These are phyloP conservation scores for Calonectria fujianensis DNA, from an alignment of 2,329 filamentous ascomycete species.

Conservation along the genomic window DNA sequence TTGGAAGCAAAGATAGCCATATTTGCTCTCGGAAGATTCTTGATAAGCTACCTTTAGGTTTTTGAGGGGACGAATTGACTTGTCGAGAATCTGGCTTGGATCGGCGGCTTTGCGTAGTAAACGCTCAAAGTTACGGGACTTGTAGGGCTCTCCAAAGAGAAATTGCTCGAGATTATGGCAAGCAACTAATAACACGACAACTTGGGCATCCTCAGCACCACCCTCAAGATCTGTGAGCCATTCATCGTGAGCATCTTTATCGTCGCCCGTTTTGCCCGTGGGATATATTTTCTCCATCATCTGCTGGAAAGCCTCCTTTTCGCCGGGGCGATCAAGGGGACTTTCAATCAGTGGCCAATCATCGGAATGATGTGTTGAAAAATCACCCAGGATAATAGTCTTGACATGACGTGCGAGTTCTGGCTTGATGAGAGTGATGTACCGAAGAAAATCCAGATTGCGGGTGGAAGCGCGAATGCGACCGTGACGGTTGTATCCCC, in stretches of 20 bases:
- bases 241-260: constrained; percentile 9
- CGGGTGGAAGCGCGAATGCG: not conserved
- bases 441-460: constrained; percentile 29
- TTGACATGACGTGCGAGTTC: constrained; percentile 28
- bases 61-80: not conserved
- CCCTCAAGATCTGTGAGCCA: constrained; percentile 11
- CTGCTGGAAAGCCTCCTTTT: not conserved
- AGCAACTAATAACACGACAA: constrained; percentile 2
- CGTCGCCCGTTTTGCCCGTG: not conserved
- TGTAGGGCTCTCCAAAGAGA: constrained; percentile 12
- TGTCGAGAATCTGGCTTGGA: not conserved
- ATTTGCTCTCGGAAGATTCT: not conserved
- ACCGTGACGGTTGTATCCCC: not conserved
- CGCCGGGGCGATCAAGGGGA: not conserved
- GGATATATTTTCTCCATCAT: not conserved
- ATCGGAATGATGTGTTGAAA: not conserved
- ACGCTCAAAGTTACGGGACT: not conserved
- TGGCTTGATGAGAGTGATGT: constrained; percentile 29
- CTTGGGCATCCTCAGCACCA: constrained; percentile 7
- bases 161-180: constrained; percentile 17
- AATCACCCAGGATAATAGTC: constrained; percentile 10
- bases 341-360: not conserved
- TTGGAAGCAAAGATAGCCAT: not conserved
- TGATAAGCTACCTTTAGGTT: constrained; percentile 24
- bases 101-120: not conserved